Evolutionary conservation across 129 eudicot genomes (phyloP), one percentile per base, ranked within the genome.

Genomic region (Scalesia atractyloides): DNA sequence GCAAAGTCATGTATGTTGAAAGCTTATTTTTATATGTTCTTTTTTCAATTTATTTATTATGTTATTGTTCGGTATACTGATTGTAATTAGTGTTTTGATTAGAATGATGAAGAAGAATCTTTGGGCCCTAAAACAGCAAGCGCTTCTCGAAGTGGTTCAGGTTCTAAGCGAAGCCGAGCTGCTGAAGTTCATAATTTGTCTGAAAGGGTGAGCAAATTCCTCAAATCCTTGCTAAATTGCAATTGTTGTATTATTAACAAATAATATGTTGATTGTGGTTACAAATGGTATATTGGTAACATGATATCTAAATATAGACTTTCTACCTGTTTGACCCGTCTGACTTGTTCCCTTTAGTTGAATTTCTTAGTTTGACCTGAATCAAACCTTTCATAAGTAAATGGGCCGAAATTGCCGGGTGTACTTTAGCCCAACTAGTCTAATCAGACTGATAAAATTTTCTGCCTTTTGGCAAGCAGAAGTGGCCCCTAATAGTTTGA

Each of bases 151-250:
- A 87, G 89, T 72, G 89, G 89, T 77, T 30, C 89, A 4, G 88
- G 99, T 73, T 84, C 95, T 41, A 95, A 91, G 78, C 88, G 97
- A 85, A 88, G 91, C 81, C 96, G 99, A 63, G 99, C 99, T 79
- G 97, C 99, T 69, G 99, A 95, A 86, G 99, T 95, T 76, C 99
- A 95, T 82, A 95, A 95, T 82, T 71, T 95, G 36, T 91, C 97
- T 7, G 99, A 95, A 82, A 85, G 99, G 91, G 99, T 95, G 74
- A 88, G 96, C 65, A 53, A 47, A 64, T 26, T 51, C 30, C 15
- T 57, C 43, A 70, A 60, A 47, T 47, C 34, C 14, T 48, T 73
- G 51, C 50, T 33, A 33, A 12, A 64, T n/a, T 46, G 78, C 17
- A 14, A 33, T 74, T 9, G 9, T 13, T 19, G 17, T 41, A 14